A percentile compares a stretch with the other conserved stretches of the same genome.
Conservation (phyloP, 805 yeast genomes). For the Priceomyces melissophilus region DNA sequence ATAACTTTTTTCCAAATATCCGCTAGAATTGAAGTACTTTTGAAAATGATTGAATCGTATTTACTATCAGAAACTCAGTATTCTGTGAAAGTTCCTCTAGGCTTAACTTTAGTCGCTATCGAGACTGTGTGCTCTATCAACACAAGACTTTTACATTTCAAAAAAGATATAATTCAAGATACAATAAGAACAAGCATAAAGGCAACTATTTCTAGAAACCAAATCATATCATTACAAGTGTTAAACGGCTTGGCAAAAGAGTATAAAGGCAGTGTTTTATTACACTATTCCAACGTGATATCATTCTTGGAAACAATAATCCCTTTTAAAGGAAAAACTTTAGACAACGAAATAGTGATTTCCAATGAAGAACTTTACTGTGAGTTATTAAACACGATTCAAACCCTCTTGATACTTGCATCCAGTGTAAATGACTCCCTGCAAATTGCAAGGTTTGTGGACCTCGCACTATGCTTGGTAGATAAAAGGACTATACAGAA, state of each 20-base stretch:
- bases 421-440: constrained; percentile 47
- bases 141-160: constrained; percentile 51
- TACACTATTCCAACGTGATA: constrained; percentile 49
- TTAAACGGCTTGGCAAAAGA: constrained; percentile 32
- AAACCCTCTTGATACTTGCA: constrained; percentile 29
- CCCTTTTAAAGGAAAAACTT: constrained; percentile 44
- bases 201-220: constrained; percentile 42
- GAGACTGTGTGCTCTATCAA: constrained; percentile 58
- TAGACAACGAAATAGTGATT: constrained; percentile 30
- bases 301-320: constrained; percentile 55
- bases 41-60: constrained; percentile 38
- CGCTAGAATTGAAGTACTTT: constrained; percentile 46
- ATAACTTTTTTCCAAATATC: constrained; percentile 49
- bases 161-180: constrained; percentile 57
- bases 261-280: constrained; percentile 39
- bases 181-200: constrained; percentile 43
- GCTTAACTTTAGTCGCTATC: constrained; percentile 46
- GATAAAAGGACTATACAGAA: constrained; percentile 30
- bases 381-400: constrained; percentile 28
- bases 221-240: constrained; percentile 42
- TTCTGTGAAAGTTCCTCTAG: constrained; percentile 61
- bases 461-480: constrained; percentile 45
- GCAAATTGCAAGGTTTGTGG: constrained; percentile 53
- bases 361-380: constrained; percentile 40
- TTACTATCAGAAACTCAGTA: constrained; percentile 50